phyloP scores from a whole-genome alignment of 2,329 filamentous ascomycete species.

The Drechslerella stenobrocha region DNA sequence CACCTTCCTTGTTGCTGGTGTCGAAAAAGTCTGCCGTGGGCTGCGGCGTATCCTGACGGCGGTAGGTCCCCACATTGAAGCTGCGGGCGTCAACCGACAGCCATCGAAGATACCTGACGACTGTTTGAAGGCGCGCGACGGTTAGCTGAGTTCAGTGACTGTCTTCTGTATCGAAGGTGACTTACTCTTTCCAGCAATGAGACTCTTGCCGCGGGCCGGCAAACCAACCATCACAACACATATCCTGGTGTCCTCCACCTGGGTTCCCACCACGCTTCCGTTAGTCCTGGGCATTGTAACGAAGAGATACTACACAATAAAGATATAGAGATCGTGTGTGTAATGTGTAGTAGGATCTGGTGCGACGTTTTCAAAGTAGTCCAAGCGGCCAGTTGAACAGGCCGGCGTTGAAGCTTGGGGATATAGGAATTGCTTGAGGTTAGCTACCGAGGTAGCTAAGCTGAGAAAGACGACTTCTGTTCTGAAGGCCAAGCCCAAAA shows the following conservation, averaged over 20 bases:
- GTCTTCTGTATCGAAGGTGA: too few relatives aligned
- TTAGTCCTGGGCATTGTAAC: slow-evolving; percentile 47
- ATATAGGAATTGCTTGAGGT: slow-evolving; percentile 12
- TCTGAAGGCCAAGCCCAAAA: slow-evolving; percentile 17
- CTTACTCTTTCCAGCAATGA: slow-evolving; percentile 94
- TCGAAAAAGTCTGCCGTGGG: slow-evolving; percentile 96
- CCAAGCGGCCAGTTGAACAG: slow-evolving; percentile 8
- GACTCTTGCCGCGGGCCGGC: slow-evolving; percentile 91
- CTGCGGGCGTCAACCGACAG: slow-evolving; percentile 89
- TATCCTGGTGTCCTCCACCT: slow-evolving; percentile 48
- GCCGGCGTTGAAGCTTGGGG: slow-evolving; percentile 16
- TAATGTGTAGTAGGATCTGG: too few relatives aligned
- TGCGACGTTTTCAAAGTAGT: too few relatives aligned
- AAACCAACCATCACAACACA: slow-evolving; percentile 99
- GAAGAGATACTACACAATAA: slow-evolving; percentile 13
- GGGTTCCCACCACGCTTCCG: slow-evolving; percentile 45
- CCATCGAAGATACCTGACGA: slow-evolving; percentile 93
- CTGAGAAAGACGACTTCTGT: slow-evolving; percentile 24
- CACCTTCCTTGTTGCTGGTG: slow-evolving; percentile 82
- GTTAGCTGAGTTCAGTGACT: background rate
- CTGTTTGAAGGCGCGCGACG: slow-evolving; percentile 58
- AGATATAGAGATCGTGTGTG: too few relatives aligned
- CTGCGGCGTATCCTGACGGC: slow-evolving; percentile 83
- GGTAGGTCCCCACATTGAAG: slow-evolving; percentile 97
- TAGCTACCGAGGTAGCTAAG: slow-evolving; percentile 25